Base-by-base conservation (phyloP, 352 stramenopile genomes). In the Pythium dissotocum region DNA sequence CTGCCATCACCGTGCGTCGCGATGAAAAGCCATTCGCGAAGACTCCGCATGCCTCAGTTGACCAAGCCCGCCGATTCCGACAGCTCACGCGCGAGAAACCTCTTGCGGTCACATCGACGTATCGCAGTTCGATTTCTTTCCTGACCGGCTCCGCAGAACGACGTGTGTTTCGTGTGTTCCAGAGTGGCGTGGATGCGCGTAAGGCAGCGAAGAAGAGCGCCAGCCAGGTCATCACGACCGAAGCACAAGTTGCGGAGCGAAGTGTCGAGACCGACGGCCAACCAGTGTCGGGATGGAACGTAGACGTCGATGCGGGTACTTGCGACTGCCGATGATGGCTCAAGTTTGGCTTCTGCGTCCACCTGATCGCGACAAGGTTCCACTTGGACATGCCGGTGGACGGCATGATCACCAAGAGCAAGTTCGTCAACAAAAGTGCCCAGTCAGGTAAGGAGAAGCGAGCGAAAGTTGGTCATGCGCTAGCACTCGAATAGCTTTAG, bases 391-490 rank as follows among this genome's bases (percentile, higher is more conserved):
- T 42, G 36, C 6, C 36, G 6, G 36, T 42, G 36, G 36, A 42
- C 36, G 36, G 36, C 36, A 42, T 42, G 36, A 42, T 42, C 36
- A 42, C 36, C 36, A 42, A 42, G 36, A 6, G 36, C 36, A 42
- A 42, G 36, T 42, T 64, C n/a, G 58, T n/a, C 38, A 42, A 38
- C 40, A 54, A 42, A 26, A 46, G 21, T 26, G 38, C 13, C 18
- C 40, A 54, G 21, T 24, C 33, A 12, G 38, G 40, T 5, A 18
- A 64, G 36, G 55, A 35, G 32, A 42, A 38, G 46, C 55, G 55
- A 6, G 8, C 55, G 2, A 18, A 46, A 16, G 58, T 64, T 28
- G 42, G 58, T 36, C 40, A 56, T 52, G 58, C 58, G 24, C 28
- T 56, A 13, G 42, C 30, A 10, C 38, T 30, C 3, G 58, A 56